Base-by-base conservation (phyloP, 2,329 filamentous ascomycete species). In the Penicillium sp. region DNA sequence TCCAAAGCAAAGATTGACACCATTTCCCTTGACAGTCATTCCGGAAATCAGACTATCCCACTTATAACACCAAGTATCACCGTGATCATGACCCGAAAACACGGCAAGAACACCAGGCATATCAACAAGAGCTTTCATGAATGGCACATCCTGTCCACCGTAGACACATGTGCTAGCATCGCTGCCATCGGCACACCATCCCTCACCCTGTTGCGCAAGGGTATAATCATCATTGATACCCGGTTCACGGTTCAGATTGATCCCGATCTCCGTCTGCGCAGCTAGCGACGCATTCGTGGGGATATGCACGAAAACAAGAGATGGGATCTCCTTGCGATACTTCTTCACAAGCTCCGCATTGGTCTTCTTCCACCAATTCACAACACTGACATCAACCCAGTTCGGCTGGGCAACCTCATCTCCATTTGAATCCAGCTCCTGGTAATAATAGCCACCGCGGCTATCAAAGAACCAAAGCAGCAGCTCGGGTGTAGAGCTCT, bases 381-480 rank as follows among this genome's bases (percentile, higher is more conserved):
- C 78, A 10, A 69, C 66, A 35, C 66, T 65, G 4, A 70, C 63
- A 52, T 79, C 73, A 8, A 83, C 79, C 76, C 78, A 82, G 47
- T 80, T 73, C 1, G 74, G 73, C 27, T 59, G 57, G 3, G 47
- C 46, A 21, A 53, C 21, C 9, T 45, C n/a, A 11, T 53, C 24
- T 4, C 14, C 47, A 33, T 16, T 7, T 1, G 27, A 26, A 31
- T 63, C 55, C 1, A 67, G 49, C n/a, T 71, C 56, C 2, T 65
- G 65, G 65, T 80, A 86, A 44, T 78, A 75, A 51, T 77, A 75
- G 4, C 86, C 86, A 21, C 87, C 87, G 11, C 83, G 78, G 53
- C 80, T 84, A 66, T 91, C 88, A 65, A 91, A 90, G 74, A 90
- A 90, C 86, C 87, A 91, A 1, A 91, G 76, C 0, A 91, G 65